Evolutionary conservation across 176 grass and related monocot genomes (phyloP).

Genomic region (sorghum (Sorghum bicolor)): DNA sequence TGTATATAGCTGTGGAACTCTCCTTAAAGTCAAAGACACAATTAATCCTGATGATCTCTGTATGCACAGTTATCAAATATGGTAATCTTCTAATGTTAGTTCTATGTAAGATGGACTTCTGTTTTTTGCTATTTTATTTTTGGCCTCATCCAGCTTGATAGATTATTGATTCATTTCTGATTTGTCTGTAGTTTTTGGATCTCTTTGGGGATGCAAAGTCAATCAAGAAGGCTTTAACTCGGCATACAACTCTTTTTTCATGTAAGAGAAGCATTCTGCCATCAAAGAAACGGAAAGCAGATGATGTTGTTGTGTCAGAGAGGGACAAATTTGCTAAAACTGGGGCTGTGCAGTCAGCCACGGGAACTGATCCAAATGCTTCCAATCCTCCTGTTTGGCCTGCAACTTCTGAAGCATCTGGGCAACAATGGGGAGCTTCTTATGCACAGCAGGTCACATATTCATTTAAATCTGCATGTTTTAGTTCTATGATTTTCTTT

Average conservation of each 20-base stretch:
- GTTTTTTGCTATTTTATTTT: background rate
- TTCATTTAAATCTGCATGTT: slow-evolving; percentile 9
- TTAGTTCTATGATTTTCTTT: background rate
- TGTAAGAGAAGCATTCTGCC: slow-evolving; percentile 57
- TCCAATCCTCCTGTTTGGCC: slow-evolving; percentile 60
- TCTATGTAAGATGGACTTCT: background rate
- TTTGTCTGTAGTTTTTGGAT: slow-evolving; percentile 79
- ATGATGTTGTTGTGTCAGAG: slow-evolving; percentile 66
- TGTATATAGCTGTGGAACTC: background rate
- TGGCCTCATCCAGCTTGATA: background rate
- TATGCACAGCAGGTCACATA: slow-evolving; percentile 61
- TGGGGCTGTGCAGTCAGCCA: slow-evolving; percentile 45
- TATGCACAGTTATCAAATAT: background rate
- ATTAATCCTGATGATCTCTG: background rate
- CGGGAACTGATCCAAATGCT: slow-evolving; percentile 67
- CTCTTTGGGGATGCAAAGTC: slow-evolving; percentile 82
- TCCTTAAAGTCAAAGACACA: background rate
- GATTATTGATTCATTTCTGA: slow-evolving; percentile 21
- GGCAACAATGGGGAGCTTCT: slow-evolving; percentile 60
- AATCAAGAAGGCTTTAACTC: slow-evolving; percentile 72
- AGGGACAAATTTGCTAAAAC: slow-evolving; percentile 69
- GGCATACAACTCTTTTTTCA: slow-evolving; percentile 68
- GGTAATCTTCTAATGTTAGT: background rate
- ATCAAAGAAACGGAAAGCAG: slow-evolving; percentile 81
- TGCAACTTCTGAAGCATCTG: slow-evolving; percentile 43